Evolutionary conservation across 2,329 filamentous ascomycete genomes (phyloP), one percentile per base, ranked within the genome.

Genomic region (Hysterium pulicare): DNA sequence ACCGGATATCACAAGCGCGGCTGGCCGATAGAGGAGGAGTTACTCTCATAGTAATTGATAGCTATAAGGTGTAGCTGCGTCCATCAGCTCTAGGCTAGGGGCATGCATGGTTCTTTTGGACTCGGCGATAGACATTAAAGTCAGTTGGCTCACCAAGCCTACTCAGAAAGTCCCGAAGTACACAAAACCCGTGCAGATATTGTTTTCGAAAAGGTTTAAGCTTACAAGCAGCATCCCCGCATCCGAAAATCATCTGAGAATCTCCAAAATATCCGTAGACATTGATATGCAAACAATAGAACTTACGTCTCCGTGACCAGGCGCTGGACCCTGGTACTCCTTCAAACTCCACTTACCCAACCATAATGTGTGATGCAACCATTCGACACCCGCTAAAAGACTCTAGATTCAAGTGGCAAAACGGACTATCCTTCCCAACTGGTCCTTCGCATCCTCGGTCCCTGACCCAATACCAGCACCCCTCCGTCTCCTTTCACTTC

Each of bases 401-500:
- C 6, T 9, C 17, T 7, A 8, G 32, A 15, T 23, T 53, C 42
- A 65, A 13, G 62, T 46, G 21, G 60, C 60, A 45, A 66, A 66
- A 47, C 62, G 58, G 10, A 66, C 63, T 11, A 49, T 50, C 30
- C 63, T 48, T 39, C 51, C 51, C 34, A 22, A 10, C 47, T 4
- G 46, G 4, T 31, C 37, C 44, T 45, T 30, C 15, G 30, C 16
- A 39, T 44, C 24, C 37, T 45, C 11, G 19, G 30, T 19, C 7
- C 22, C 3, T 15, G 24, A 10, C 11, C 37, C 26, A 10, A 19
- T 34, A 16, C 38, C 48, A 13, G 62, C 47, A 5, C 61, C 67
- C 41, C 61, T 52, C 28, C 56, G 55, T 31, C 79, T 69, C 51
- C 74, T 68, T 52, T 81, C 76, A 48, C 72, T 73, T 50, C 81